phyloP scores from a whole-genome alignment of 192 early-diverging fungal species.

The Phycomyces blakesleeanus region DNA sequence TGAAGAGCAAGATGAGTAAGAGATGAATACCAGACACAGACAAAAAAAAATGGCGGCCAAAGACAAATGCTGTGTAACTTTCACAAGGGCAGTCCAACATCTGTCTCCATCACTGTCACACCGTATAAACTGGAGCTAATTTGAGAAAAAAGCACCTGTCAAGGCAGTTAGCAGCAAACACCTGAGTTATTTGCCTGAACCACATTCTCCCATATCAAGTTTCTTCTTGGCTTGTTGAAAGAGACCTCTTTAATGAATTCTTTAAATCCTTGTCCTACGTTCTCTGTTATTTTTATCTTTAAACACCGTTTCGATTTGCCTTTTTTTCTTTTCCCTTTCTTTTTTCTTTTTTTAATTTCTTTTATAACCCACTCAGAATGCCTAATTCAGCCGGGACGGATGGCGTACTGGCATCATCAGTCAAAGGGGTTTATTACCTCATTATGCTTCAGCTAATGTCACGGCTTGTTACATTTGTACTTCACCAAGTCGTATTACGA shows the following conservation, averaged over 20 bases:
- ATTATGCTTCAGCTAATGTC: conserved; percentile 74
- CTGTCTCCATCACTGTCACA: too few relatives aligned
- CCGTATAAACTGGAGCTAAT: too few relatives aligned
- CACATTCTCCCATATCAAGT: too few relatives aligned
- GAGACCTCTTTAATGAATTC: neutral
- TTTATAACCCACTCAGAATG: too few relatives aligned
- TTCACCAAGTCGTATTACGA: conserved; percentile 76
- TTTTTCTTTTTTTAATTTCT: conserved; percentile 10
- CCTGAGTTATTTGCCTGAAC: too few relatives aligned
- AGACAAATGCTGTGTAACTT: neutral
- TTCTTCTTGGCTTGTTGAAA: too few relatives aligned
- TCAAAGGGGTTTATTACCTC: conserved; percentile 72
- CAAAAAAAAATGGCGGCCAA: neutral
- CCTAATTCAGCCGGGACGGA: conserved; percentile 1
- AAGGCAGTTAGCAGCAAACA: too few relatives aligned
- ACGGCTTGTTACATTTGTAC: conserved; percentile 72
- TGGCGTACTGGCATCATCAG: conserved; percentile 49
- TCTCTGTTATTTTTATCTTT: neutral
- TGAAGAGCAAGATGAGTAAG: conserved; percentile 4
- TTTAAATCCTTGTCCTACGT: conserved; percentile 7
- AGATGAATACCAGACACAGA: neutral
- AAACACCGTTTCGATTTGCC: conserved; percentile 16
- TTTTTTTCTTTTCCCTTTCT: conserved; percentile 14
- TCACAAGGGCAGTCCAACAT: neutral
- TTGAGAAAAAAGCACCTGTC: too few relatives aligned